Evolutionary conservation across 2,329 filamentous ascomycete genomes (phyloP), one percentile per base, ranked within the genome.

Genomic region (Fusarium xyrophilum): DNA sequence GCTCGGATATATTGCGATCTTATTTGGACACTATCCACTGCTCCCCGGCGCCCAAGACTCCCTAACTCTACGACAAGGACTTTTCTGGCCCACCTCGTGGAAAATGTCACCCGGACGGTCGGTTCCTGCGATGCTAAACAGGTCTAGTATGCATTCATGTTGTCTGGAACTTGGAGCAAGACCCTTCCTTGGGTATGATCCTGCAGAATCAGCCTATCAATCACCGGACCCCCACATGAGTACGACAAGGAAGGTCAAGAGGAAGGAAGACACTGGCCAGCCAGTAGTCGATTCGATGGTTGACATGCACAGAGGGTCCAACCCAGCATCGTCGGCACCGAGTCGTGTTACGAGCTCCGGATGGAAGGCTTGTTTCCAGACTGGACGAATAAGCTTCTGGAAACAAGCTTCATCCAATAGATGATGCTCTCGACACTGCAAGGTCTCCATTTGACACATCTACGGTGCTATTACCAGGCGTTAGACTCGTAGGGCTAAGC

Each of bases 341-440:
- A n/a, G 47, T 33, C 33, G 28, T 27, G 5, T 40, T 46, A 21
- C 17, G 46, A 38, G 56, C 25, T 42, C 19, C 36, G 27, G 21
- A 19, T 38, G 14, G 19, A 30, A 39, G 23, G 19, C 38, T 30
- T 60, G 17, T 17, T 40, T 38, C 19, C 23, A 43, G 43, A 28
- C 30, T 38, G 15, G 27, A 21, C 23, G 12, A 21, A 21, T 14
- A 4, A 17, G 58, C 39, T 64, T 46, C 27, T 47, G 39, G 51
- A 33, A 64, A 51, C 40, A 63, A 63, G 58, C 58, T 51, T 27
- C 25, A 19, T 15, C 58, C 51, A 64, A 57, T 63, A 7, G 40
- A 42, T 25, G 23, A 23, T 21, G 12, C 32, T 44, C 32, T 40
- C 11, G 39, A 56, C n/a, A 21, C 32, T 38, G 19, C 15, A 10